Evolutionary conservation across 495 filamentous ascomycete genomes (phyloP).

Genomic region (Podospora australis): DNA sequence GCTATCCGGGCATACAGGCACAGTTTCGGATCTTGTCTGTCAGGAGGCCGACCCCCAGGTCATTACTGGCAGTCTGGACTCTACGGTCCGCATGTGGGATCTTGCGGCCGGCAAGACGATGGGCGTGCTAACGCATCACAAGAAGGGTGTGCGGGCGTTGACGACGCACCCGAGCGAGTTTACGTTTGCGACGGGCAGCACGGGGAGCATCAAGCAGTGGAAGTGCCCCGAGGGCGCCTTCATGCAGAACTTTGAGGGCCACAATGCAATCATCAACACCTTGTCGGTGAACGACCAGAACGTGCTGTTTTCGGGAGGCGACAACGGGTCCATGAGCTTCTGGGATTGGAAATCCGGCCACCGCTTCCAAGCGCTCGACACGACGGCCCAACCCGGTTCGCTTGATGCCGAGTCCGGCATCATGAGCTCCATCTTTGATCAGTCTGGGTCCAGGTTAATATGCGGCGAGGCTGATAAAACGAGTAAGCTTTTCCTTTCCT

Average conservation of each 20-base stretch:
- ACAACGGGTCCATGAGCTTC: slow-evolving; percentile 94
- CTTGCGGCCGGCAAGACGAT: slow-evolving; percentile 93
- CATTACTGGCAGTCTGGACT: slow-evolving; percentile 84
- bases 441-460: slow-evolving; percentile 81
- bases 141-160: slow-evolving; percentile 88
- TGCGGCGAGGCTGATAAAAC: slow-evolving; percentile 97
- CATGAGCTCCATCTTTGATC: slow-evolving; percentile 87
- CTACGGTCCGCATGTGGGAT: slow-evolving; percentile 92
- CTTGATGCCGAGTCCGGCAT: slow-evolving; percentile 91
- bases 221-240: slow-evolving; percentile 97
- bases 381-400: slow-evolving; percentile 86
- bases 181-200: slow-evolving; percentile 89
- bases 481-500: slow-evolving; percentile 37
- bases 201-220: slow-evolving; percentile 97
- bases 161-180: slow-evolving; percentile 87
- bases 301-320: slow-evolving; percentile 89
- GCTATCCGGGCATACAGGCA: slow-evolving; percentile 79
- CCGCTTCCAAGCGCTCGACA: slow-evolving; percentile 79
- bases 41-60: slow-evolving; percentile 97
- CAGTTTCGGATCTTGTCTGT: slow-evolving; percentile 80
- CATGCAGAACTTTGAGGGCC: slow-evolving; percentile 99
- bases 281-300: slow-evolving; percentile 91
- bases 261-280: slow-evolving; percentile 93
- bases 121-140: slow-evolving; percentile 95
- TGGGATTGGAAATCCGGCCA: slow-evolving; percentile 99